Evolutionary conservation across 2,329 filamentous ascomycete genomes (phyloP).

Genomic region (Cladophialophora bantiana): DNA sequence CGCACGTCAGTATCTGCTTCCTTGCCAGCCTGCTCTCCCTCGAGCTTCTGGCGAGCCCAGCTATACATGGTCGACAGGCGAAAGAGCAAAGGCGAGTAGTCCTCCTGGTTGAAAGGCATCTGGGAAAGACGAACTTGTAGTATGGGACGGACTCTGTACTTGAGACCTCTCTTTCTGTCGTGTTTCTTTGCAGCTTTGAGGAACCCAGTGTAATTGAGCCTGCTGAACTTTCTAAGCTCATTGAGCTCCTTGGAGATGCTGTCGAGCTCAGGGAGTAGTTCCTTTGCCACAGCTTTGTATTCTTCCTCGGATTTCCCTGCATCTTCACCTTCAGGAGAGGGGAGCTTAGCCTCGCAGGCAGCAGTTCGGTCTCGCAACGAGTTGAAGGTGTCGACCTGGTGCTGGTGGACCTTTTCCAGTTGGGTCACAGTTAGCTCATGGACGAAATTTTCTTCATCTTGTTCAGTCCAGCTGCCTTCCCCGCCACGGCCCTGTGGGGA

Average conservation of each 20-base stretch:
- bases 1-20: constrained; percentile 55
- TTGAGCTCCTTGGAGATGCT: constrained; percentile 87
- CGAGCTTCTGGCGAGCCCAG: constrained; percentile 84
- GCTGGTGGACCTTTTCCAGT: constrained; percentile 90
- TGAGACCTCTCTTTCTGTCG: constrained; percentile 85
- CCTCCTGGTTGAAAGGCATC: constrained; percentile 92
- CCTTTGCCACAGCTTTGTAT: constrained; percentile 64
- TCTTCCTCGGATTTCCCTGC: constrained; percentile 49
- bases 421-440: constrained; percentile 94
- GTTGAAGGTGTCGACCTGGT: constrained; percentile 82
- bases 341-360: constrained; percentile 70
- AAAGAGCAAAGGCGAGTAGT: constrained; percentile 88
- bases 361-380: constrained; percentile 81
- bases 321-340: constrained; percentile 54
- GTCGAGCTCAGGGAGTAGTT: constrained; percentile 82
- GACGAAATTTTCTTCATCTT: constrained; percentile 91
- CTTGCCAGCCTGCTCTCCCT: constrained; percentile 59
- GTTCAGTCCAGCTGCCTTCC: constrained; percentile 82
- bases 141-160: constrained; percentile 88
- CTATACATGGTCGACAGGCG: constrained; percentile 93
- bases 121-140: constrained; percentile 89
- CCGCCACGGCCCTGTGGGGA: constrained; percentile 54
- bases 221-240: constrained; percentile 93
- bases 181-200: constrained; percentile 99
- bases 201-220: constrained; percentile 96